Evolutionary conservation across 2,329 filamentous ascomycete species (phyloP).

Genomic region (Colletotrichum sidae): DNA sequence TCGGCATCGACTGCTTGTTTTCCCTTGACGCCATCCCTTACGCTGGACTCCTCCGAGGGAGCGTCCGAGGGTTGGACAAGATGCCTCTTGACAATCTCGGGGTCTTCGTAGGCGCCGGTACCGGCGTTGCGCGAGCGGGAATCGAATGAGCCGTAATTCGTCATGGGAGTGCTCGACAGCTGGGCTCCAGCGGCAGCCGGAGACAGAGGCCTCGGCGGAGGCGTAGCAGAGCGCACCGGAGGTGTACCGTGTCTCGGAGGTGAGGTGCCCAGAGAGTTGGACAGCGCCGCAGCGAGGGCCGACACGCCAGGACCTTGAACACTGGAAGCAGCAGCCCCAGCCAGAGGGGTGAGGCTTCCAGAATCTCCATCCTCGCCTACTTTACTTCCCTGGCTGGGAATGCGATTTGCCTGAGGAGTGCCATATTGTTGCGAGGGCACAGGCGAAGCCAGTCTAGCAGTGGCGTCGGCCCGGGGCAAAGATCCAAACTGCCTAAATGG

Average conservation of each 20-base stretch:
- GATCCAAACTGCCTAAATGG: constrained; percentile 58
- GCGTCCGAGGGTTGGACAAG: constrained; percentile 76
- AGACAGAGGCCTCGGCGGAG: constrained; percentile 54
- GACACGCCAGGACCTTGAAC: constrained; percentile 84
- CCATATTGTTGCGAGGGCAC: constrained; percentile 55
- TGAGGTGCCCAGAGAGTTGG: constrained; percentile 76
- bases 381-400: constrained; percentile 49
- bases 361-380: constrained; percentile 53
- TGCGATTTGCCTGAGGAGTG: constrained; percentile 57
- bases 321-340: constrained; percentile 70
- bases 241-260: constrained; percentile 78
- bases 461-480: constrained; percentile 67
- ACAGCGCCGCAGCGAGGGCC: constrained; percentile 88
- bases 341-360: constrained; percentile 70
- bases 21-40: constrained; percentile 61
- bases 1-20: constrained; percentile 61
- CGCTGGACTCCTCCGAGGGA: constrained; percentile 59
- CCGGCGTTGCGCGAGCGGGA: constrained; percentile 67
- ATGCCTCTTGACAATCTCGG: constrained; percentile 91
- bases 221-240: constrained; percentile 69
- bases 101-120: constrained; percentile 80
- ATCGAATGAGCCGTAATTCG: constrained; percentile 89
- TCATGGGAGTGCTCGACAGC: constrained; percentile 63
- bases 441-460: constrained; percentile 70
- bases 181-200: constrained; percentile 57